Conservation (phyloP, 352 stramenopile genomes). For the Stramenopiles sp. region DNA sequence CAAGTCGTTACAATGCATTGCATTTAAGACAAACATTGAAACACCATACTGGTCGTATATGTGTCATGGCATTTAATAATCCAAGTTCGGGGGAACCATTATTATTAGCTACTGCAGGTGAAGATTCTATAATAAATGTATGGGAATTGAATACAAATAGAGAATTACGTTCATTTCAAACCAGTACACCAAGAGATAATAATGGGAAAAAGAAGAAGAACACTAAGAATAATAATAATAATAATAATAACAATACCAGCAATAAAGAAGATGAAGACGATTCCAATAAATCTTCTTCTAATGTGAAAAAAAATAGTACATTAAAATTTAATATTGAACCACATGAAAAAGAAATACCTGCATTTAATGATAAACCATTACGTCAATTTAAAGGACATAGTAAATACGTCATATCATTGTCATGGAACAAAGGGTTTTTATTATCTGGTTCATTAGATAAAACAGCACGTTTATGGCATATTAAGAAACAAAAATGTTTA, state of each 20-base stretch:
- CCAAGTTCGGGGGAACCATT: neutral
- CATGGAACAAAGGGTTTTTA: slow-evolving; percentile 25
- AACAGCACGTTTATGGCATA: slow-evolving; percentile 30
- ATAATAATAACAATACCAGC: too few species aligned
- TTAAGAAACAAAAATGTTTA: slow-evolving; percentile 23
- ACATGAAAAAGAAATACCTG: neutral
- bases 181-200: too few species aligned
- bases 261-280: too few species aligned
- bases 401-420: neutral
- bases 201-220: too few species aligned
- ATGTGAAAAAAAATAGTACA: too few species aligned
- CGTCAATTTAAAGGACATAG: neutral
- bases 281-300: too few species aligned
- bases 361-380: neutral
- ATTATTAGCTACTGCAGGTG: neutral
- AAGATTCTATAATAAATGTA: neutral
- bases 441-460: slow-evolving; percentile 28
- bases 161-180: too few species aligned
- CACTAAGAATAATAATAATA: too few species aligned
- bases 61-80: neutral
- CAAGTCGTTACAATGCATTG: neutral
- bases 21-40: neutral
- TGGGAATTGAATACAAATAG: too few species aligned
- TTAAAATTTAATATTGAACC: too few species aligned
- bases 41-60: neutral